These are phyloP conservation scores for Brassica carinata DNA, from an alignment of 345 rosid genomes.

Conservation along the genomic window DNA sequence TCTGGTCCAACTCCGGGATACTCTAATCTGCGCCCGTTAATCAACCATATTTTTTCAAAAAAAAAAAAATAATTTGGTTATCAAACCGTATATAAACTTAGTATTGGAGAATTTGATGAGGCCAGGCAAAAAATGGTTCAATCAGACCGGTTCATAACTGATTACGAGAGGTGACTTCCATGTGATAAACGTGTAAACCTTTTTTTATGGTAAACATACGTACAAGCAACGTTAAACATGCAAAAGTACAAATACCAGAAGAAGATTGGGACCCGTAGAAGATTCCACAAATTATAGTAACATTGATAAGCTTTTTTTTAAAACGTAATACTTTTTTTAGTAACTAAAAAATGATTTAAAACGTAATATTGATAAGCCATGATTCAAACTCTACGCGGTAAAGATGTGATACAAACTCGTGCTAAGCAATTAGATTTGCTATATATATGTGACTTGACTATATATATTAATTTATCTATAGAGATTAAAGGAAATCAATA, in stretches of 20 bases:
- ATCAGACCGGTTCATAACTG: background rate
- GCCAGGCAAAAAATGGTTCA: background rate
- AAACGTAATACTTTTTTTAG: too few species aligned
- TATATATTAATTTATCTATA: background rate
- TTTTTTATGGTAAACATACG: background rate
- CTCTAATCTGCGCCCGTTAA: constrained; percentile 50
- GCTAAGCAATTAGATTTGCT: background rate
- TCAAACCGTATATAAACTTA: background rate
- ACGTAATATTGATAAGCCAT: background rate
- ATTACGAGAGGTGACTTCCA: background rate
- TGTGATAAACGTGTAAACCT: constrained; percentile 1
- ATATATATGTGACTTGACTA: background rate
- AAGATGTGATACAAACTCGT: background rate
- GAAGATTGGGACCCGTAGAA: background rate
- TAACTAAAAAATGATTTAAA: too few species aligned
- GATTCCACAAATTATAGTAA: too few species aligned
- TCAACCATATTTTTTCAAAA: background rate
- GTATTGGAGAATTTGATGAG: background rate
- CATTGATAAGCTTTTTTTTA: too few species aligned
- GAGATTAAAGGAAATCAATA: too few species aligned
- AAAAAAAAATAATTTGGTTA: background rate
- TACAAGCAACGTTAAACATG: background rate
- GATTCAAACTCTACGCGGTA: background rate
- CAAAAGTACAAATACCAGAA: background rate
- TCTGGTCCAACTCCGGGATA: constrained; percentile 90